Evolutionary conservation across 2,329 filamentous ascomycete genomes (phyloP).

Genomic region (Phialocephala sp.): DNA sequence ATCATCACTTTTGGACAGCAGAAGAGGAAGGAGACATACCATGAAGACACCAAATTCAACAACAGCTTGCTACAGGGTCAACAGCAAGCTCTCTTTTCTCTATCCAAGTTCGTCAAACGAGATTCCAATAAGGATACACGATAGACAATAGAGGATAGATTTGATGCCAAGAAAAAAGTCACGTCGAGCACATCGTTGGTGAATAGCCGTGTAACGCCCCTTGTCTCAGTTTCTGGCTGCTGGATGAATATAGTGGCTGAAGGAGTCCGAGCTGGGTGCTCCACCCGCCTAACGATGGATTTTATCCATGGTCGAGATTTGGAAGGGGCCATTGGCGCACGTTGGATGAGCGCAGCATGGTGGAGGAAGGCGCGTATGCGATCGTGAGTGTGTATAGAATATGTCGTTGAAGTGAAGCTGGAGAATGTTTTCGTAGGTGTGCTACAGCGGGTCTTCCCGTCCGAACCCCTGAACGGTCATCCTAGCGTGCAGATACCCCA

Average conservation of each 20-base stretch:
- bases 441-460: not conserved
- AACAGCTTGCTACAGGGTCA: not conserved
- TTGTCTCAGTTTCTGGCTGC: conserved; percentile 7
- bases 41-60: not conserved
- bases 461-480: not conserved
- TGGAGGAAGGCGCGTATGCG: not conserved
- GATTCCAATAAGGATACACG: not conserved
- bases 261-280: not conserved
- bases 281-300: not conserved
- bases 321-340: not conserved
- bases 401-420: no score
- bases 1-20: not conserved
- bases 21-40: not conserved
- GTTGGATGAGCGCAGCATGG: not conserved
- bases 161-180: conserved; percentile 1
- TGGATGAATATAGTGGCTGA: conserved; percentile 5
- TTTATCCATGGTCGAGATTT: conserved; percentile 1
- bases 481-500: not conserved
- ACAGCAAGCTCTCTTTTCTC: not conserved
- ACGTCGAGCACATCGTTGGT: not conserved
- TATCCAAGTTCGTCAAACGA: not conserved
- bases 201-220: conserved; percentile 1
- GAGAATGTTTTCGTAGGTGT: not conserved
- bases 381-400: not conserved
- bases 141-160: not conserved